Base-by-base conservation (phyloP, 2,329 filamentous ascomycete species). In the Endoconidiophora polonica region DNA sequence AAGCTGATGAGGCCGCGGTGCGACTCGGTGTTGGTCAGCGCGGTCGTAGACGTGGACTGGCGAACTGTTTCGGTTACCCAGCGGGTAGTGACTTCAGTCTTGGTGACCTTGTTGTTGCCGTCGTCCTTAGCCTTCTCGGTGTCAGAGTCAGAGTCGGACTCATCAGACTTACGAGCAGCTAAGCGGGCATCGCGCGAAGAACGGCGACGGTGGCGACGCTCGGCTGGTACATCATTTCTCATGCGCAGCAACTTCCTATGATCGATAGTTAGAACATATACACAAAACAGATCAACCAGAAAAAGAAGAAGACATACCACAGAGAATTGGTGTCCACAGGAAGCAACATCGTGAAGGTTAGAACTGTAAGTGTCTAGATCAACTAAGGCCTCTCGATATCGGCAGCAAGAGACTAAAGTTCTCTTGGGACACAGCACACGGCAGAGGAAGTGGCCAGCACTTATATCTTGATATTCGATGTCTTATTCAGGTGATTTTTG, bases 381-480 rank as follows among this genome's bases (percentile, higher is more conserved):
- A 41, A 48, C 33, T 33, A 33, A 33, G 29, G 29, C 29, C 41
- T 29, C 29, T 37, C 22, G 16, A 24, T n/a, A 44, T 24, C 14
- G 20, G 33, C n/a, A 40, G 22, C 26, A 48, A 37, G 36, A 37
- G 24, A 44, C 9, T 23, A 4, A n/a, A 24, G 14, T n/a, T 29
- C 14, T n/a, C 14, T 26, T 36, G n/a, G 43, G 37, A n/a, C 22
- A 23, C 7, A 44, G 22, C 9, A 14, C 23, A 33, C 29, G 29
- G 29, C 22, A 24, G 18, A 14, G 29, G 18, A 48, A 52, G 50
- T 46, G 41, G 24, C 50, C 50, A 49, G 50, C 50, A 52, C 50
- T 52, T 50, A 18, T 49, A 33, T 33, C 26, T 29, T 33, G 5
- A 33, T 33, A 12, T 12, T 33, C 12, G 4, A 12, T 33, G 12